These are phyloP conservation scores for Medicago lupulina DNA, from an alignment of 306 rosid species.

Conservation along the genomic window DNA sequence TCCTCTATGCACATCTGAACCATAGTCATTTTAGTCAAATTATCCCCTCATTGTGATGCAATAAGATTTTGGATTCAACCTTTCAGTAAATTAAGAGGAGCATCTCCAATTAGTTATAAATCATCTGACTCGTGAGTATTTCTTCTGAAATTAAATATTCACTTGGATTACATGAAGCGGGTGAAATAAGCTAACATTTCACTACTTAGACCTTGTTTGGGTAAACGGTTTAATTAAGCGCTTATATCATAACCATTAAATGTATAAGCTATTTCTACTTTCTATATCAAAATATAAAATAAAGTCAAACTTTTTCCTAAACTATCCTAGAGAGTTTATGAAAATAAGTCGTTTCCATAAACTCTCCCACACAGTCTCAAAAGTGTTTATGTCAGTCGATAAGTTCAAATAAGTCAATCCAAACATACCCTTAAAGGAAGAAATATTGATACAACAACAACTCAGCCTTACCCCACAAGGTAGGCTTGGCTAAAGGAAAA, in stretches of 20 bases:
- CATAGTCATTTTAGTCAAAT: conserved; percentile 22
- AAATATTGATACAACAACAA: not conserved
- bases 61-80: conserved; percentile 10
- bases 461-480: too few relatives aligned
- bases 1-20: conserved; percentile 10
- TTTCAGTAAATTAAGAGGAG: not conserved
- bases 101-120: not conserved
- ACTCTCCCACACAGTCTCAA: not conserved
- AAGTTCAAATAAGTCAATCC: not conserved
- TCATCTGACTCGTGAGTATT: not conserved
- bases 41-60: conserved; percentile 5
- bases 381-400: too few relatives aligned
- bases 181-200: not conserved
- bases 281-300: not conserved
- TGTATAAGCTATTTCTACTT: too few relatives aligned
- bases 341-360: not conserved
- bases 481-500: too few relatives aligned
- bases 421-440: not conserved
- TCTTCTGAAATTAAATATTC: conserved; percentile 1
- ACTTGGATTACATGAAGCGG: not conserved
- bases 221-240: not conserved
- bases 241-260: not conserved
- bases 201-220: not conserved
- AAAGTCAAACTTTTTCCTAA: not conserved
- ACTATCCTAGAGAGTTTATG: not conserved